Evolutionary conservation across 768 basidiomycete species (phyloP), one percentile per base, ranked within the genome.

Genomic region (Tulasnella calospora): DNA sequence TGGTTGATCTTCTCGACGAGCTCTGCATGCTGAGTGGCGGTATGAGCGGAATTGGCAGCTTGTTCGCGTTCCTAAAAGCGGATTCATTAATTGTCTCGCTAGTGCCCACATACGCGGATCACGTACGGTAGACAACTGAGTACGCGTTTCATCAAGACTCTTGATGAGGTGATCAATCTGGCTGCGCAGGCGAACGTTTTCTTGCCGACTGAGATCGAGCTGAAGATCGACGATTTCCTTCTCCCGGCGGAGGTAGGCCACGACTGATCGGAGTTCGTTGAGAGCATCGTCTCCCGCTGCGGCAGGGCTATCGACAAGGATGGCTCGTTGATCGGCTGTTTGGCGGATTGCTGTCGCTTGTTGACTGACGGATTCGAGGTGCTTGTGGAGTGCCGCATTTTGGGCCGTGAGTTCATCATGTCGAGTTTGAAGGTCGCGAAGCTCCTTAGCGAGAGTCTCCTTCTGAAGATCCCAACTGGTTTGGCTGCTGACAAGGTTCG

Each of bases 221-320:
- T 95, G 94, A 41, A 95, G 88, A 81, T 96, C 94, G 69, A 94
- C 92, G 74, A 96, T 94, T 83, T 96, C 94, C 85, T 96, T 95
- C 87, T 96, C 95, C 82, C 92, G 94, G 57, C 95, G 89, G 44
- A 96, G 86, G 84, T 93, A 96, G 2, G 90, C 88, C 61, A 95
- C 90, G 36, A 95, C 91, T 23, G 92, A 89, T 38, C 92, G 91
- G 30, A 95, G 84, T 80, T 94, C 93, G 0, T 91, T 86, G 13
- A 93, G 80, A 82, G 93, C 92, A 41, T 81, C 81, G 57, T 82
- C 81, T 6, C 83, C 86, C 19, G 77, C 57, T 3, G 85, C 79
- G 0, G 90, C 86, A 80, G 90, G 88, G 1, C 91, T 91, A 1
- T 90, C 74, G 47, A 61, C 74, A 8, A 77, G 67, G 27, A 12